These are phyloP conservation scores for Yamadazyma akitaensis DNA, from an alignment of 805 yeast genomes.

Conservation along the genomic window DNA sequence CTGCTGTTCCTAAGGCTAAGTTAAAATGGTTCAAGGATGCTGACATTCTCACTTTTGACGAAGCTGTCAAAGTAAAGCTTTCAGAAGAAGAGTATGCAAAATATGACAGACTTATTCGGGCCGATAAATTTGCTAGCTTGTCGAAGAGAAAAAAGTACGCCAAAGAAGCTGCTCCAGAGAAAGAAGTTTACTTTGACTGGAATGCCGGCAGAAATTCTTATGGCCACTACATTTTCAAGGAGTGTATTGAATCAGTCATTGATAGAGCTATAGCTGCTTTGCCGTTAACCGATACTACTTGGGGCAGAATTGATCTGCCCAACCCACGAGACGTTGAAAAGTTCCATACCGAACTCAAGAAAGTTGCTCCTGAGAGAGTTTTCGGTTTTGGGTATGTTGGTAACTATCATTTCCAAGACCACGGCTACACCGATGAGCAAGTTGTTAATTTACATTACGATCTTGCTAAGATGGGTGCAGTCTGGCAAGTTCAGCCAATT, in stretches of 20 bases:
- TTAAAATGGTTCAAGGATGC: slow-evolving; percentile 13
- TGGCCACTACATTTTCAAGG: slow-evolving; percentile 12
- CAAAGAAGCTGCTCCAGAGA: slow-evolving; percentile 4
- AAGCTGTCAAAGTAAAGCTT: slow-evolving; percentile 9
- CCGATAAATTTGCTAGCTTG: slow-evolving; percentile 8
- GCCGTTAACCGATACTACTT: slow-evolving; percentile 12
- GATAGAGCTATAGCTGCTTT: slow-evolving; percentile 15
- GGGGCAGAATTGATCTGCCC: slow-evolving; percentile 13
- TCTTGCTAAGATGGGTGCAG: slow-evolving; percentile 12
- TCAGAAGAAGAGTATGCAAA: slow-evolving; percentile 3
- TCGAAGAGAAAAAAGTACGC: slow-evolving; percentile 8
- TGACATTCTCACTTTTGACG: slow-evolving; percentile 10
- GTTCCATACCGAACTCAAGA: slow-evolving; percentile 9
- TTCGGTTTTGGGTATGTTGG: slow-evolving; percentile 14
- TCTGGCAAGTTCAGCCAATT: slow-evolving; percentile 15
- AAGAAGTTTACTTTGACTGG: slow-evolving; percentile 12
- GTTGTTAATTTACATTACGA: slow-evolving; percentile 10
- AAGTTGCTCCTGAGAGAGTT: slow-evolving; percentile 9
- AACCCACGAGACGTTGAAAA: slow-evolving; percentile 8
- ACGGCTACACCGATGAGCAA: slow-evolving; percentile 10
- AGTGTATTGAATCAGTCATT: slow-evolving; percentile 12
- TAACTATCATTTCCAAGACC: slow-evolving; percentile 7
- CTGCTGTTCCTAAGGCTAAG: slow-evolving; percentile 6
- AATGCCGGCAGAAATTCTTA: slow-evolving; percentile 13
- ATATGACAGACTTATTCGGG: slow-evolving; percentile 5